Conservation (phyloP, 345 rosid species). For the Syzygium aromaticum region DNA sequence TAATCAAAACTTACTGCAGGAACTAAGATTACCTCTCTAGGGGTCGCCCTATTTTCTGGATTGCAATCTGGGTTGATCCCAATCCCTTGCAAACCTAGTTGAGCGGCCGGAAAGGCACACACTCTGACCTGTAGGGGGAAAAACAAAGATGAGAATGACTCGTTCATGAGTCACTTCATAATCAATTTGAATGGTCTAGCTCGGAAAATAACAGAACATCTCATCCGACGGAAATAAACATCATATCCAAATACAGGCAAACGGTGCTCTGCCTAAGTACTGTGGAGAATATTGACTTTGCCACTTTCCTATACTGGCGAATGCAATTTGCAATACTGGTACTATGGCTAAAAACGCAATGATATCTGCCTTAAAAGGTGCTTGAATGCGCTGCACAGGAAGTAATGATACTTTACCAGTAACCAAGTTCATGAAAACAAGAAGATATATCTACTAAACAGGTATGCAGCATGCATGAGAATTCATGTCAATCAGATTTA, state of each 20-base stretch:
- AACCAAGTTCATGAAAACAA: neutral
- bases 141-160: neutral
- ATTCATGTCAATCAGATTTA: neutral
- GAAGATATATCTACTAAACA: neutral
- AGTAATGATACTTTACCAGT: neutral
- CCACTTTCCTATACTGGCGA: neutral
- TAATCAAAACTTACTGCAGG: neutral
- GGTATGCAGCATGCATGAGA: neutral
- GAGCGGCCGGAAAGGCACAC: conserved; percentile 76
- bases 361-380: neutral
- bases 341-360: neutral
- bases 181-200: neutral
- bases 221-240: neutral
- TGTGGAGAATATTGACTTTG: neutral
- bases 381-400: neutral
- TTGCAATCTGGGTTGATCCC: conserved; percentile 92
- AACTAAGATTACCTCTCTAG: conserved; percentile 49
- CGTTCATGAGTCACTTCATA: neutral
- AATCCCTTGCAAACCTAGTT: conserved; percentile 57
- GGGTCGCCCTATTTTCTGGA: conserved; percentile 55
- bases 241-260: neutral
- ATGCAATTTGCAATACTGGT: neutral
- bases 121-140: conserved; percentile 50
- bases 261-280: neutral
- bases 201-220: neutral